phyloP scores from a whole-genome alignment of 495 filamentous ascomycete species.

The Pseudomonodictys pantanalensis region DNA sequence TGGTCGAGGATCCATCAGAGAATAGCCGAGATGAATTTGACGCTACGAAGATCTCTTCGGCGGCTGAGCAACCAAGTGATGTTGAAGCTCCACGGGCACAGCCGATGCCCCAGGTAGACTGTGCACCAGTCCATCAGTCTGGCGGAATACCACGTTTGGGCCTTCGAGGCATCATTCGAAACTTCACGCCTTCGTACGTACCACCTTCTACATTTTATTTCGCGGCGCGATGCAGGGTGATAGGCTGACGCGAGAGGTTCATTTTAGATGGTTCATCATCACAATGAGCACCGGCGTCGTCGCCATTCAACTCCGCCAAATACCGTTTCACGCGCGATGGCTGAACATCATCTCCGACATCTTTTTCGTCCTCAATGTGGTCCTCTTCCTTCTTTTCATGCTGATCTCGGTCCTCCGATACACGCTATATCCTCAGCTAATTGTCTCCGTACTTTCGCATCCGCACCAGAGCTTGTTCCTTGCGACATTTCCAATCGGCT shows the following conservation, averaged over 20 bases:
- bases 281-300: background rate
- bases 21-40: background rate
- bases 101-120: background rate
- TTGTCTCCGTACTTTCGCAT: background rate
- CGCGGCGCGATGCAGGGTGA: no score
- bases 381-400: background rate
- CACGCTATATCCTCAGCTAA: background rate
- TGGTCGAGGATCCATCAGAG: background rate
- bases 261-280: background rate
- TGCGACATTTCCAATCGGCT: background rate
- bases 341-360: background rate
- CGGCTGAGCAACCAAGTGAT: no score
- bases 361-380: background rate
- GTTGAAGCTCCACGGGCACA: background rate
- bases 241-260: no score
- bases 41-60: background rate
- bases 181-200: background rate
- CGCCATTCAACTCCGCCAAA: background rate
- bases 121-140: background rate
- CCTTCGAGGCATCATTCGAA: background rate
- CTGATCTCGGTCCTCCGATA: background rate
- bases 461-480: background rate
- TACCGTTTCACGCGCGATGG: background rate
- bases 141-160: background rate
- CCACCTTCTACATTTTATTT: background rate